phyloP scores from a whole-genome alignment of 2,329 filamentous ascomycete species.

The Septoria petroselini region DNA sequence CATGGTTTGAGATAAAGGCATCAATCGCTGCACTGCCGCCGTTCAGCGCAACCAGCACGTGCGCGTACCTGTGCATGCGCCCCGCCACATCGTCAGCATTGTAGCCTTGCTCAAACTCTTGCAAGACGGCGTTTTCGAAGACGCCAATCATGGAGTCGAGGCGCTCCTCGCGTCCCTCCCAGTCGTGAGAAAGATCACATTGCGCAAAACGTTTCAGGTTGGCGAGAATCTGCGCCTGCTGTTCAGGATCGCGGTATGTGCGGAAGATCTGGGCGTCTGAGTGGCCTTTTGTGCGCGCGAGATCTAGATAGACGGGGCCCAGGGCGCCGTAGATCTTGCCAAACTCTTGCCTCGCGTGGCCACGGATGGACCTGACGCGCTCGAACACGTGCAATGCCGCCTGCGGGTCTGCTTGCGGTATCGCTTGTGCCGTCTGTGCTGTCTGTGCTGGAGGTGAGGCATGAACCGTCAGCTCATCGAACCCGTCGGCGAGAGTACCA shows the following conservation, averaged over 20 bases:
- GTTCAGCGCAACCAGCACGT: constrained; percentile 78
- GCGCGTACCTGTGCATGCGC: constrained; percentile 82
- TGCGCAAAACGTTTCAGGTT: constrained; percentile 75
- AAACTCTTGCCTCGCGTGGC: constrained; percentile 83
- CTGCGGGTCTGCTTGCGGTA: constrained; percentile 51
- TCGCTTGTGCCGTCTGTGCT: no score
- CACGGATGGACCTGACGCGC: constrained; percentile 72
- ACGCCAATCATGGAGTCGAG: constrained; percentile 71
- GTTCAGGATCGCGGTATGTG: constrained; percentile 80
- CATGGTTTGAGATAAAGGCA: constrained; percentile 80
- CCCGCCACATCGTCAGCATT: constrained; percentile 85
- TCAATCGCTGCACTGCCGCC: constrained; percentile 76
- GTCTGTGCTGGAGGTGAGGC: constrained; percentile 11
- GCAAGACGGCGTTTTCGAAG: constrained; percentile 85
- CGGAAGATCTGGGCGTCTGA: constrained; percentile 81
- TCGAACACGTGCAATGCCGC: constrained; percentile 67
- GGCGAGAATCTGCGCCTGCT: constrained; percentile 83
- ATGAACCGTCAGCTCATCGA: constrained; percentile 68
- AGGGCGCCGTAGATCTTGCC: constrained; percentile 86
- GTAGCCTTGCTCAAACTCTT: constrained; percentile 91
- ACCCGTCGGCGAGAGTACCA: constrained; percentile 61
- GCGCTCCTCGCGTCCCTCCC: constrained; percentile 66
- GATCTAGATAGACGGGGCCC: constrained; percentile 83
- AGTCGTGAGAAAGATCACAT: constrained; percentile 77
- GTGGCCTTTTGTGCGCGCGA: constrained; percentile 67